A percentile compares a stretch with the other conserved stretches of the same genome.
Conservation (phyloP, 2,329 filamentous ascomycete species). For the Aspergillus viridinutans region DNA sequence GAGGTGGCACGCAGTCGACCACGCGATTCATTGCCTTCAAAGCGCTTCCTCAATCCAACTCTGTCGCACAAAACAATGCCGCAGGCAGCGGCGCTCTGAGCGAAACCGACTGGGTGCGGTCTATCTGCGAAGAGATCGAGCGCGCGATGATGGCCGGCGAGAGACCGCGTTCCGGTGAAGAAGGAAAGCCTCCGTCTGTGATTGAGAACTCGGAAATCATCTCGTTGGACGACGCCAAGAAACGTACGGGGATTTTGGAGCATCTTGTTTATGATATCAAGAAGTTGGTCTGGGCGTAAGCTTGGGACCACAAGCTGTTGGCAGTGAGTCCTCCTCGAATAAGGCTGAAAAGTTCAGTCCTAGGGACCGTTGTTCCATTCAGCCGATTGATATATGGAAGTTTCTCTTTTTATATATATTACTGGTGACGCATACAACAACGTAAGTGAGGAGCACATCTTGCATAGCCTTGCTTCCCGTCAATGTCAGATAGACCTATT, state of each 20-base stretch:
- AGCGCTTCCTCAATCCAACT: conserved; percentile 35
- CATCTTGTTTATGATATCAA: conserved; percentile 86
- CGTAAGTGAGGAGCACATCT: not conserved
- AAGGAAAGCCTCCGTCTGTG: conserved; percentile 20
- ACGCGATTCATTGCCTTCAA: conserved; percentile 43
- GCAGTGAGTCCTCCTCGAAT: not conserved
- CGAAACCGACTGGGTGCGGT: conserved; percentile 54
- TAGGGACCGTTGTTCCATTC: not conserved
- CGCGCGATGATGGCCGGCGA: conserved; percentile 55
- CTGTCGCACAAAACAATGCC: conserved; percentile 18
- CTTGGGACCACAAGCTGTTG: not conserved
- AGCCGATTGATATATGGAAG: not conserved
- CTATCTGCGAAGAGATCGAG: conserved; percentile 72
- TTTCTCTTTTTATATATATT: not conserved
- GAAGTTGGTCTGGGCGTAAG: conserved; percentile 79
- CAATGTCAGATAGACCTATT: not conserved
- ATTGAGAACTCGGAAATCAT: conserved; percentile 69
- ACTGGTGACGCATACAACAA: not conserved
- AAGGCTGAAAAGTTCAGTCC: not conserved
- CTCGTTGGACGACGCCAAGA: conserved; percentile 76
- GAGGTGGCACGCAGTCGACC: conserved; percentile 23
- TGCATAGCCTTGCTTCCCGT: not conserved
- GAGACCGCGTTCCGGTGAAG: conserved; percentile 31
- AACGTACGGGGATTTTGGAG: conserved; percentile 80
- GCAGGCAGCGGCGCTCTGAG: conserved; percentile 26